A percentile compares a stretch with the other conserved stretches of the same genome.
phyloP scores from a whole-genome alignment of 371 early-diverging fungal genomes.

The Apophysomyces ossiformis region DNA sequence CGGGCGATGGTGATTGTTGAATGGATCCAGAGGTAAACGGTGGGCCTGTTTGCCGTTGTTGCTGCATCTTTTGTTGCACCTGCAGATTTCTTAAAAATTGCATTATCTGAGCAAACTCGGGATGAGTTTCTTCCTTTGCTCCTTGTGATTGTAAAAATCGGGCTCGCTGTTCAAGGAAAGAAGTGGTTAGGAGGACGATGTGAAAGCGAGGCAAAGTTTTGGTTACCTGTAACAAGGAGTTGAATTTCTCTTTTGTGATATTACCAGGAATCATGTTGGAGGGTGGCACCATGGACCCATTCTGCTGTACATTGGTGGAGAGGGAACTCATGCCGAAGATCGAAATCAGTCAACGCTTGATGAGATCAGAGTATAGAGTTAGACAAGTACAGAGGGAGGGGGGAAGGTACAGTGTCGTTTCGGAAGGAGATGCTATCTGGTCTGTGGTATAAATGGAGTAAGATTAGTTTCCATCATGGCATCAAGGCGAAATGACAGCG shows the following conservation, averaged over 20 bases:
- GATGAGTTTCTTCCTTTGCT: constrained; percentile 66
- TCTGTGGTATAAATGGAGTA: not conserved
- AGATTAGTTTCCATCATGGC: constrained; percentile 1
- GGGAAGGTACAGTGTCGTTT: not conserved
- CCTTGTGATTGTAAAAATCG: constrained; percentile 51
- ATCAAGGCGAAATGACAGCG: not conserved
- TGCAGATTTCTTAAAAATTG: constrained; percentile 49
- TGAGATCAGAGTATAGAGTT: constrained; percentile 3
- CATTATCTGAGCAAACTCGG: constrained; percentile 66
- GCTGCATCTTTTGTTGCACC: constrained; percentile 31
- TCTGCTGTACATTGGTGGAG: constrained; percentile 19
- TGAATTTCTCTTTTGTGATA: constrained; percentile 24
- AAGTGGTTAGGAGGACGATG: not conserved
- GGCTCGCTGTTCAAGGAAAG: constrained; percentile 24
- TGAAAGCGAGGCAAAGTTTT: not conserved
- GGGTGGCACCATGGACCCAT: constrained; percentile 17
- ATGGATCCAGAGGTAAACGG: constrained; percentile 3
- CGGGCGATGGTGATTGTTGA: constrained; percentile 13
- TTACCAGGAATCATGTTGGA: constrained; percentile 18
- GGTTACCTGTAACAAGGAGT: constrained; percentile 24
- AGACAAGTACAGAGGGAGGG: not conserved
- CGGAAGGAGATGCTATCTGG: not conserved
- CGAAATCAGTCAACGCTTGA: not conserved
- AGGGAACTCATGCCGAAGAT: constrained; percentile 17
- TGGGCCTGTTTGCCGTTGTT: constrained; percentile 20